Evolutionary conservation across 176 grass and related monocot genomes (phyloP).

Genomic region (Oryza coarctata): DNA sequence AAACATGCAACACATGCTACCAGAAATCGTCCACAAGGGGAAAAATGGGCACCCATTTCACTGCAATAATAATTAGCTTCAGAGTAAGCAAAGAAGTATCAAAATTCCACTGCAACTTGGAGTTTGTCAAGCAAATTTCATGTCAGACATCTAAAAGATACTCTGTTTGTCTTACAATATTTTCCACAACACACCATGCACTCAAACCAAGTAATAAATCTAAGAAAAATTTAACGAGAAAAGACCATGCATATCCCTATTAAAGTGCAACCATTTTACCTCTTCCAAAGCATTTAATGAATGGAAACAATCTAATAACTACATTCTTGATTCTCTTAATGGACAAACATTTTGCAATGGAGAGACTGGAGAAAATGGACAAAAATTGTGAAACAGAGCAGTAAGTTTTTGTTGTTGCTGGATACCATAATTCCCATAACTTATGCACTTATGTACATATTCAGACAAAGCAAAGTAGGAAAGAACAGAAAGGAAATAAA

Average conservation of each 20-base stretch:
- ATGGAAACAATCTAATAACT: neutral
- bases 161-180: neutral
- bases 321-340: neutral
- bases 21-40: slow-evolving; percentile 92
- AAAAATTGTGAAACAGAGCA: neutral
- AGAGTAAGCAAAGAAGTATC: slow-evolving; percentile 30
- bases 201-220: neutral
- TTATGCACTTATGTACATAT: slow-evolving; percentile 13
- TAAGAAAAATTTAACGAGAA: neutral
- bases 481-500: slow-evolving; percentile 22
- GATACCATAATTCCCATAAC: neutral
- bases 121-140: slow-evolving; percentile 30
- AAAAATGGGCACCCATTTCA: slow-evolving; percentile 99
- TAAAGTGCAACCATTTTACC: neutral
- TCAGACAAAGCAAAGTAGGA: neutral
- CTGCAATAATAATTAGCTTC: slow-evolving; percentile 50
- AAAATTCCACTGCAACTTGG: slow-evolving; percentile 19
- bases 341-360: neutral
- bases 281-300: neutral
- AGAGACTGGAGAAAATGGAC: no score
- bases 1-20: slow-evolving; percentile 98
- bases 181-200: neutral
- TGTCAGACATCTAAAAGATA: neutral
- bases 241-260: neutral
- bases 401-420: neutral